Base-by-base conservation (phyloP, 495 filamentous ascomycete genomes). In the Hyaloscypha variabilis region DNA sequence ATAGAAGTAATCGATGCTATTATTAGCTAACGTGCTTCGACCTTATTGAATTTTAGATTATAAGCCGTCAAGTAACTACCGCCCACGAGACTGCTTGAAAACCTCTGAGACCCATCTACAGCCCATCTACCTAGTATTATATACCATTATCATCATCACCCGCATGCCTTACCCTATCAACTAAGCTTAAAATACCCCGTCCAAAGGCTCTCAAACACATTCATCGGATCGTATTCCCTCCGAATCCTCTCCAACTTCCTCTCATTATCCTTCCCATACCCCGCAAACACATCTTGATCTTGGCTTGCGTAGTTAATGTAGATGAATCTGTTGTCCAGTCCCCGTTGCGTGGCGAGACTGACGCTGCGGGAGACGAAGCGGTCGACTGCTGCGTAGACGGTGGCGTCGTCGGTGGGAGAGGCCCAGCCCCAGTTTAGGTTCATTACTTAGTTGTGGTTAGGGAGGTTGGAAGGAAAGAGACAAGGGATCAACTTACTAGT, bases 251-350 rank as follows among this genome's bases (percentile, higher is more conserved):
- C 73, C 8, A 84, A 67, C 24, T 57, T 70, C 2, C 65, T 62
- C 50, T 69, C 49, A 46, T 77, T 81, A 14, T 60, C 68, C 42
- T 62, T 11, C 0, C 82, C 82, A 67, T 83, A 84, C 21, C 79
- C 71, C 3, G 61, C 57, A 52, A 80, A 75, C 23, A 83, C 76
- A 30, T 77, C 64, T 67, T 83, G 80, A 6, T 62, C 68, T 11
- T 68, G 63, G 21, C 67, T 65, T 1, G 81, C 79, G 34, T 81
- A 81, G 25, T 83, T 84, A 66, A 71, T 50, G 31, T 74, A 76
- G 8, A 71, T 52, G 30, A 63, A 74, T 14, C 17, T 11, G 19
- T 66, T 31, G 31, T 42, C 19, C 6, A 69, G 13, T 0, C 64
- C 59, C 23, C 21, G 6, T 6, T 51, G n/a, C 14, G 21, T 63